Percentiles rank a stretch among this genome's conserved stretches.
These are phyloP conservation scores for Termitomyces sp. DNA, from an alignment of 768 basidiomycete species.

Conservation along the genomic window DNA sequence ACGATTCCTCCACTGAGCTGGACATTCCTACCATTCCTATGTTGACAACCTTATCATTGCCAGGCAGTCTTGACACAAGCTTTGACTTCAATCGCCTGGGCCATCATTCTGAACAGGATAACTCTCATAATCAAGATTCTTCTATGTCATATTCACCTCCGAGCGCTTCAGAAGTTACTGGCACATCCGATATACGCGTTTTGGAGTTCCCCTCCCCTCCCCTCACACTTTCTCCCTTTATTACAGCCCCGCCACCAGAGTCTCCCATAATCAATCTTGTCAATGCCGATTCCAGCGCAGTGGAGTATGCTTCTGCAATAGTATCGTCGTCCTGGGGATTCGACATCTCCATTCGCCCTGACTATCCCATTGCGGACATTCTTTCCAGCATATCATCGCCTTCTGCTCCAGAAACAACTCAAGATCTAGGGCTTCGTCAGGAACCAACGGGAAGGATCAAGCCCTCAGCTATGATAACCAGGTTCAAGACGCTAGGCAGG, in stretches of 20 bases:
- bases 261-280: slow-evolving; percentile 1
- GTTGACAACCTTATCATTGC: slow-evolving; percentile 22
- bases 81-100: slow-evolving; percentile 8
- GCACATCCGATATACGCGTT: slow-evolving; percentile 8
- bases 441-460: not conserved
- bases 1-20: slow-evolving; percentile 20
- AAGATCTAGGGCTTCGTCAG: not conserved
- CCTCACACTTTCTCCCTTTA: slow-evolving; percentile 17
- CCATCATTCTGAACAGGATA: not conserved
- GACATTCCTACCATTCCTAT: slow-evolving; percentile 20
- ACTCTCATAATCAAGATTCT: not conserved
- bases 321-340: slow-evolving; percentile 29
- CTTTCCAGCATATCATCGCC: not conserved
- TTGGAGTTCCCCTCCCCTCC: slow-evolving; percentile 13
- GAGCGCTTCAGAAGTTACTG: slow-evolving; percentile 8
- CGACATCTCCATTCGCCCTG: slow-evolving; percentile 10
- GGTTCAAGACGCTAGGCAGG: slow-evolving; percentile 23
- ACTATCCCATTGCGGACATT: not conserved
- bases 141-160: slow-evolving; percentile 7
- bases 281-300: slow-evolving; percentile 19
- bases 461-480: slow-evolving; percentile 13
- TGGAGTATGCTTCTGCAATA: slow-evolving; percentile 31
- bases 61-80: slow-evolving; percentile 20
- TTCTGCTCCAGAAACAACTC: not conserved
- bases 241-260: slow-evolving; percentile 11